Percentiles rank a stretch among this genome's conserved stretches.
Evolutionary conservation across 306 rosid genomes (phyloP).

Genomic region (Glycine latifolia): DNA sequence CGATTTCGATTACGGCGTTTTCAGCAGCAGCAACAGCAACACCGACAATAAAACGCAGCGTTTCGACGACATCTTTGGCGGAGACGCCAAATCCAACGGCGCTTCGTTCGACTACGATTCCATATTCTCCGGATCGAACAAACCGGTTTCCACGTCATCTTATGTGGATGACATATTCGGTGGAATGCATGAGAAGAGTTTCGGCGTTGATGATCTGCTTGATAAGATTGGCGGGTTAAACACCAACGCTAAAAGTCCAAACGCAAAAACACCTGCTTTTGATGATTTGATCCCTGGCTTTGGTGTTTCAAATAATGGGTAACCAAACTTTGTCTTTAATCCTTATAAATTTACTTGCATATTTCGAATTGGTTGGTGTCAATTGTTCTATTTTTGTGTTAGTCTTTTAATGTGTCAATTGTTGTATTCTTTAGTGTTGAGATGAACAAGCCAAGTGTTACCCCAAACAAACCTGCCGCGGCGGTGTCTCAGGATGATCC

Average conservation of each 20-base stretch:
- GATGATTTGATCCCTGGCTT: slow-evolving; percentile 85
- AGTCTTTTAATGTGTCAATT: slow-evolving; percentile 26
- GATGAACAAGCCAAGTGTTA: slow-evolving; percentile 44
- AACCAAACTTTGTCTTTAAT: slow-evolving; percentile 15
- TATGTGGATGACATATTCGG: slow-evolving; percentile 76
- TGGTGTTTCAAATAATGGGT: slow-evolving; percentile 70
- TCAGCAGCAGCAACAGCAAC: slow-evolving; percentile 17
- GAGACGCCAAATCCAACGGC: slow-evolving; percentile 41
- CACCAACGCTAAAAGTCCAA: slow-evolving; percentile 42
- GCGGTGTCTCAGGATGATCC: slow-evolving; percentile 66
- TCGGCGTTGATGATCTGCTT: slow-evolving; percentile 61
- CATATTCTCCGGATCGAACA: slow-evolving; percentile 58
- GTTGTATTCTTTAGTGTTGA: slow-evolving; percentile 19
- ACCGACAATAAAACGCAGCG: slow-evolving; percentile 39
- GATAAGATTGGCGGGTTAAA: slow-evolving; percentile 59
- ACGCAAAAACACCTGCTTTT: slow-evolving; percentile 43
- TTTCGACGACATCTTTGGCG: slow-evolving; percentile 60
- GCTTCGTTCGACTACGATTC: slow-evolving; percentile 64
- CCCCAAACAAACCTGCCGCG: slow-evolving; percentile 47
- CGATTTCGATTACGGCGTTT: slow-evolving; percentile 42
- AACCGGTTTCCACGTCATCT: slow-evolving; percentile 49
- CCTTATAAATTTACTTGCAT: not conserved
- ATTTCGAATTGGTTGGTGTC: not conserved
- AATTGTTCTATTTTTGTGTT: not conserved
- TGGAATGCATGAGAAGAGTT: slow-evolving; percentile 59